Evolutionary conservation across 2,329 filamentous ascomycete genomes (phyloP).

Genomic region (Phaeosphaeriaceae sp.): DNA sequence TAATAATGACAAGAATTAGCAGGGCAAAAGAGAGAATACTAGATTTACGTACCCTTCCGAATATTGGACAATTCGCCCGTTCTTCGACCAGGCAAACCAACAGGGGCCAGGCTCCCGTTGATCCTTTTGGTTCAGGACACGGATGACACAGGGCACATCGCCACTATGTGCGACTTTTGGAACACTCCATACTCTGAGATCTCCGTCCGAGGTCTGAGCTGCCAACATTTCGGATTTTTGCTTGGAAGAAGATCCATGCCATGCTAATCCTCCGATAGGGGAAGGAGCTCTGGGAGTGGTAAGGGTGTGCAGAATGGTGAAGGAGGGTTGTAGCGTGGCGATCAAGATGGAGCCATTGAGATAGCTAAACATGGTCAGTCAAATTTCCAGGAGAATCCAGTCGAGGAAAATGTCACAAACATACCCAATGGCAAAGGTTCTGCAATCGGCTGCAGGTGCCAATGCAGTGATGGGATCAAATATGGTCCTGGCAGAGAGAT

Average conservation of each 20-base stretch:
- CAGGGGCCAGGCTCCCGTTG: slow-evolving; percentile 77
- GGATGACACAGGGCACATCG: slow-evolving; percentile 84
- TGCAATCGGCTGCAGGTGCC: slow-evolving; percentile 86
- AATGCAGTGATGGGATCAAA: slow-evolving; percentile 95
- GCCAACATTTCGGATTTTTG: slow-evolving; percentile 99
- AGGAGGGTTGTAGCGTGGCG: slow-evolving; percentile 85
- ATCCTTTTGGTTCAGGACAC: slow-evolving; percentile 82
- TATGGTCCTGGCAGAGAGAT: slow-evolving; percentile 88
- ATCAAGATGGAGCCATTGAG: slow-evolving; percentile 94
- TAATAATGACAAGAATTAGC: slow-evolving; percentile 38
- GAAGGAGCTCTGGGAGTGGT: slow-evolving; percentile 84
- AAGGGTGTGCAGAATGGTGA: slow-evolving; percentile 92
- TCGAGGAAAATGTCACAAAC: slow-evolving; percentile 29
- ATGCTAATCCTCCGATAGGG: slow-evolving; percentile 83
- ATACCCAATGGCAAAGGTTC: slow-evolving; percentile 95
- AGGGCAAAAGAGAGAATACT: slow-evolving; percentile 9
- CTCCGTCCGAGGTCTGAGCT: slow-evolving; percentile 88
- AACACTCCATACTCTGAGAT: slow-evolving; percentile 95
- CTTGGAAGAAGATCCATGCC: slow-evolving; percentile 95
- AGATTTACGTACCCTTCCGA: slow-evolving; percentile 76
- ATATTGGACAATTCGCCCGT: slow-evolving; percentile 92
- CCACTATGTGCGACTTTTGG: slow-evolving; percentile 74
- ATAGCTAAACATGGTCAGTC: slow-evolving; percentile 65
- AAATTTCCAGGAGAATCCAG: slow-evolving; percentile 1
- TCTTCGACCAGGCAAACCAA: slow-evolving; percentile 99